A percentile compares a stretch with the other conserved stretches of the same genome.
phyloP scores from a whole-genome alignment of 306 rosid species.

The Glycine tomentella region DNA sequence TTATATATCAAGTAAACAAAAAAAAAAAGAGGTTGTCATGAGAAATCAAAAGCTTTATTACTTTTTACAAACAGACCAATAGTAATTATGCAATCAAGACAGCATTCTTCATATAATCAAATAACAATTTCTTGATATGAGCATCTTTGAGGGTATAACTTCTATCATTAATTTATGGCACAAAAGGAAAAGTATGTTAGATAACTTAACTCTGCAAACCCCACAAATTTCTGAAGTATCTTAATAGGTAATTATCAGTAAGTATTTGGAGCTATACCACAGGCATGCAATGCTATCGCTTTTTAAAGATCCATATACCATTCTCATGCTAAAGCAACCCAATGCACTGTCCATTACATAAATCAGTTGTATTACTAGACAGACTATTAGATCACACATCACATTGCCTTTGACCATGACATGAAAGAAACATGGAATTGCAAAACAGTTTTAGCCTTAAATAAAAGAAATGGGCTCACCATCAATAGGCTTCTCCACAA shows the following conservation, averaged over 20 bases:
- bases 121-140: slow-evolving; percentile 13
- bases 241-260: slow-evolving; percentile 15
- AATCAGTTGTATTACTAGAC: slow-evolving; percentile 23
- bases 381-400: slow-evolving; percentile 33
- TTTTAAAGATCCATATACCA: not conserved
- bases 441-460: slow-evolving; percentile 27
- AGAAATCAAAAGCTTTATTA: slow-evolving; percentile 40
- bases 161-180: slow-evolving; percentile 24
- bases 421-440: slow-evolving; percentile 23
- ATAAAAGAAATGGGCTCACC: slow-evolving; percentile 66
- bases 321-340: slow-evolving; percentile 28
- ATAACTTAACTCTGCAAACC: slow-evolving; percentile 15
- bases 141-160: slow-evolving; percentile 22
- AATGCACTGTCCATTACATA: slow-evolving; percentile 15
- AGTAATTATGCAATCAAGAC: slow-evolving; percentile 5
- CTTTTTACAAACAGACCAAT: slow-evolving; percentile 7
- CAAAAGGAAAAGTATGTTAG: slow-evolving; percentile 21
- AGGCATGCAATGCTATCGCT: slow-evolving; percentile 2
- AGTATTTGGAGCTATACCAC: slow-evolving; percentile 18
- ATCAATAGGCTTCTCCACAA: slow-evolving; percentile 97
- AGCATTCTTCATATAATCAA: slow-evolving; percentile 21
- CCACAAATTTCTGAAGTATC: slow-evolving; percentile 28
- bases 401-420: slow-evolving; percentile 18
- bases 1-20: slow-evolving; percentile 31
- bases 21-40: not conserved